Evolutionary conservation across 768 basidiomycete genomes (phyloP).

Genomic region (Sutorius australiensis): DNA sequence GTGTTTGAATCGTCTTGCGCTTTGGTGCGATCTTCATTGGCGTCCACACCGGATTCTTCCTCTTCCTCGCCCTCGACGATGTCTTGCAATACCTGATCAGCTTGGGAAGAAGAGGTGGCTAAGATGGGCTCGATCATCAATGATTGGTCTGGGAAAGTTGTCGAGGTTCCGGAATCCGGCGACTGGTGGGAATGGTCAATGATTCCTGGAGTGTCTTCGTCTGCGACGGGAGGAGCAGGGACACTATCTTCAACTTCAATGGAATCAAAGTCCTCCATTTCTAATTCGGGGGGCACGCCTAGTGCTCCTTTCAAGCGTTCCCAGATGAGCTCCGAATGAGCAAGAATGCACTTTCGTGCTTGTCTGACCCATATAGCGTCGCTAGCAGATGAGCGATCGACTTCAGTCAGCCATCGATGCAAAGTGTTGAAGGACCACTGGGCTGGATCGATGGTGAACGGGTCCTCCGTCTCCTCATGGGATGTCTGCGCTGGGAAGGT

Average conservation of each 20-base stretch:
- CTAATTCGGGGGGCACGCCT: constrained; percentile 82
- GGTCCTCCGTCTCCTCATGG: constrained; percentile 29
- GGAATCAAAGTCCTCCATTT: constrained; percentile 46
- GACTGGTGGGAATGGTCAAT: background rate
- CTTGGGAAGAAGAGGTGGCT: constrained; percentile 30
- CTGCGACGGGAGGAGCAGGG: background rate
- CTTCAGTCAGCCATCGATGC: constrained; percentile 58
- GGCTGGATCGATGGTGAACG: constrained; percentile 51
- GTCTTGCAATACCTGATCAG: constrained; percentile 44
- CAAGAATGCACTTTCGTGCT: constrained; percentile 70
- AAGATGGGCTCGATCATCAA: constrained; percentile 55
- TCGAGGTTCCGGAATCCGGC: constrained; percentile 7
- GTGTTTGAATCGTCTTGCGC: constrained; percentile 19
- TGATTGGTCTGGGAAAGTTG: constrained; percentile 10
- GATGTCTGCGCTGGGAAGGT: constrained; percentile 47
- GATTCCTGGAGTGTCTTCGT: background rate
- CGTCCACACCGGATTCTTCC: constrained; percentile 31
- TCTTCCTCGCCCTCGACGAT: constrained; percentile 54
- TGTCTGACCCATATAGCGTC: constrained; percentile 73
- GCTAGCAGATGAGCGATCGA: constrained; percentile 57
- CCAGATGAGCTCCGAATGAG: constrained; percentile 85
- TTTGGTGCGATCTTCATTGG: constrained; percentile 17
- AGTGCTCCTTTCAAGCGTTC: constrained; percentile 85
- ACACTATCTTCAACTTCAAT: background rate
- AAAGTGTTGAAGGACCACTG: constrained; percentile 74